Evolutionary conservation across 2,329 filamentous ascomycete genomes (phyloP).

Genomic region (Cercospora janseana): DNA sequence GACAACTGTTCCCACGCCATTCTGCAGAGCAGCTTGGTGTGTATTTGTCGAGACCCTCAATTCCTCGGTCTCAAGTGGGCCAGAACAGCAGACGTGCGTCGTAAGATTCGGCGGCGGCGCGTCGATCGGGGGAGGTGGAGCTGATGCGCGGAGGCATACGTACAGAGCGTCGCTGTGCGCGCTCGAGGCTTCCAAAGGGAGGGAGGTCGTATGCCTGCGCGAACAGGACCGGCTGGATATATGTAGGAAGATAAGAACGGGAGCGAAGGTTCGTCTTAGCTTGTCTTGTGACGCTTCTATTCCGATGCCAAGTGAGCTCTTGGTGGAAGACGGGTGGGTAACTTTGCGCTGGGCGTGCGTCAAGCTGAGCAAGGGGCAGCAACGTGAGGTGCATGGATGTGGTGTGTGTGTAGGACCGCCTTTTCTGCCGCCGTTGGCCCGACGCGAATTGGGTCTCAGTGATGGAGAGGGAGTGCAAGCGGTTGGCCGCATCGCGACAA

Average conservation of each 20-base stretch:
- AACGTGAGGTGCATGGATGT: conserved; percentile 2
- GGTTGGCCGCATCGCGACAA: no score
- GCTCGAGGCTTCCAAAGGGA: conserved; percentile 37
- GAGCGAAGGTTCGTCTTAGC: conserved; percentile 19
- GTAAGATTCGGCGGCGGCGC: conserved; percentile 22
- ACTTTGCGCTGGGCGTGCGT: conserved; percentile 14
- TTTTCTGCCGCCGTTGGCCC: conserved; percentile 1
- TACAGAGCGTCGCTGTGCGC: conserved; percentile 31
- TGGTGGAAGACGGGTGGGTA: conserved; percentile 15
- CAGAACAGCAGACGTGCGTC: conserved; percentile 16
- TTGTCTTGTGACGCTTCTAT: conserved; percentile 8
- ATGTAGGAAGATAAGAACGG: conserved; percentile 8
- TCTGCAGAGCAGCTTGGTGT: conserved; percentile 20
- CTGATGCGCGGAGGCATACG: conserved; percentile 21
- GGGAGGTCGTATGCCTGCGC: conserved; percentile 23
- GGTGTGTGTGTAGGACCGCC: neutral
- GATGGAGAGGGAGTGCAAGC: neutral
- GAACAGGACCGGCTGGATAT: neutral
- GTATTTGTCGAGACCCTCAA: neutral
- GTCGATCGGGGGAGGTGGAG: conserved; percentile 14
- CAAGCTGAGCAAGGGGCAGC: conserved; percentile 1
- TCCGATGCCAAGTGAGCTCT: conserved; percentile 14
- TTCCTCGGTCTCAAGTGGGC: conserved; percentile 14
- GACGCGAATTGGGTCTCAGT: neutral
- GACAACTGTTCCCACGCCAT: conserved; percentile 81